Evolutionary conservation across 2,329 filamentous ascomycete genomes (phyloP), one percentile per base, ranked within the genome.

Genomic region (Ceratocystis huliohia): DNA sequence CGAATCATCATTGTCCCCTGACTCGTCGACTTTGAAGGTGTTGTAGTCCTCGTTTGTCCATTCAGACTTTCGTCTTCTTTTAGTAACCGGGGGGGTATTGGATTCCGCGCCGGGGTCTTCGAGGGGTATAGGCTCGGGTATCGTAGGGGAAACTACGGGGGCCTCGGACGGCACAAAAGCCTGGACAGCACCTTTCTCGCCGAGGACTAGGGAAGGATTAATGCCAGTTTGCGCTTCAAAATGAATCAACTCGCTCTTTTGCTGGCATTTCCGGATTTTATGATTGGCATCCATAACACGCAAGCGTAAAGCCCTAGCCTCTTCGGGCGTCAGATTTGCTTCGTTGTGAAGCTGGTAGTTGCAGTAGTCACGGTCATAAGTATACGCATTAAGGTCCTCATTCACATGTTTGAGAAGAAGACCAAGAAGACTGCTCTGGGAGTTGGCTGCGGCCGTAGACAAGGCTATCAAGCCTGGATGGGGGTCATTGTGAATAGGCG

Each of bases 361-460:
- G 69, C 76, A 78, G 70, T 76, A 79, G n/a, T 76, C 74, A 3
- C 77, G 68, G 67, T 80, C 78, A 65, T 77, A 75, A 1, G 72
- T 71, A 67, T 79, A 79, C 0, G 77, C 77, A 1, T 70, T 71
- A 61, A 79, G 74, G 64, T 80, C 78, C 65, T 80, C 77, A 13
- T 71, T 69, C 63, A 78, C 72, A 70, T 80, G 78, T 28, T 67
- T 66, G 2, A 69, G 63, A 2, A 70, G 61, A 13, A 70, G 61
- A 7, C 53, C 68, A 46, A 68, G 53, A 2, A 66, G 41, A 25
- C 64, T 64, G 22, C 63, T 59, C n/a, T 66, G 68, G 4, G 67
- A 62, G 25, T 57, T 66, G 8, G 57, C 37, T 22, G 65, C 64
- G 20, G 53, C 61, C 20, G 65, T 37, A 15, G 67, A 61, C n/a